Base-by-base conservation (phyloP, 176 grass and related monocot species). In the Luzula sylvatica region DNA sequence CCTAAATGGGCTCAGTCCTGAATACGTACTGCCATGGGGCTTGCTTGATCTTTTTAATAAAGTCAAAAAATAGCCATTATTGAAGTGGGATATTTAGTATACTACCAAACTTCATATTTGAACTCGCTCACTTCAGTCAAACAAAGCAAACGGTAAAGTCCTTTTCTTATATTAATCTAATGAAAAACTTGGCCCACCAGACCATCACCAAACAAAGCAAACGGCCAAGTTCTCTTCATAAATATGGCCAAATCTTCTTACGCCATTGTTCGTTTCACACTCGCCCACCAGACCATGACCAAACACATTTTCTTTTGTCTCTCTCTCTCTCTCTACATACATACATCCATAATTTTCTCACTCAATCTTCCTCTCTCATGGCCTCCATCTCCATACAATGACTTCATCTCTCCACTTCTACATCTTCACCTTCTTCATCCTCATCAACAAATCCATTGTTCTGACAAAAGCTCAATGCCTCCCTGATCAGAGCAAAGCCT, bases 401-500 rank as follows among this genome's bases (percentile, higher is more conserved):
- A 79, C 79, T 75, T 56, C 25, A 16, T 20, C 7, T 44, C 16
- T 8, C 24, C 65, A 3, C n/a, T 24, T 30, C 42, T 16, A 23
- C 60, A 44, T 43, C 46, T 23, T 39, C 3, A 40, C 48, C 26
- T 21, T 54, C 11, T 9, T 38, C 9, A 4, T 12, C 19, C 7
- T 46, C 27, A 27, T 52, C 43, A 40, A 53, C 22, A 22, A 54
- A 9, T 25, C 13, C 14, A 13, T 13, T 17, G 69, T 0, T 7
- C 45, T 25, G 15, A 30, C 46, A 46, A 24, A 20, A 14, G 19
- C 18, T 15, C 50, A 19, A 26, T 83, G 80, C 68, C 61, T 38
- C 19, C 17, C 47, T 39, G 73, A 83, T 12, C 68, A 83, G 27
- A 43, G 53, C 5, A 2, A 19, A 8, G 23, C 73, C 5, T 65